A percentile compares a stretch with the other conserved stretches of the same genome.
phyloP scores from a whole-genome alignment of 2,329 filamentous ascomycete species.

The Apiospora koreana region DNA sequence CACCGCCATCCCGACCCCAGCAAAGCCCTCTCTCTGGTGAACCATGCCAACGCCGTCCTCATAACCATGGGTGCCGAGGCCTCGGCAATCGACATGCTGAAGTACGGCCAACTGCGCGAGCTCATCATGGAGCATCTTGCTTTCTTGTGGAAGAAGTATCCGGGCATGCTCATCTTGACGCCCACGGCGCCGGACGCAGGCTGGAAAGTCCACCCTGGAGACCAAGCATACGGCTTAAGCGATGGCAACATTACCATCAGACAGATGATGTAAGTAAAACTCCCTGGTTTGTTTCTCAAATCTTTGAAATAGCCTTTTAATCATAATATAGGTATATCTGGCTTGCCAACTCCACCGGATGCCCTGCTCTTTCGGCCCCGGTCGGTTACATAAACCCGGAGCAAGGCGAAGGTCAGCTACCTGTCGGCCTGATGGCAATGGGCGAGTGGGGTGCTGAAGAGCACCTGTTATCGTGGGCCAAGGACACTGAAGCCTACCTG shows the following conservation, averaged over 20 bases:
- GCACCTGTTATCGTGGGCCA: slow-evolving; percentile 60
- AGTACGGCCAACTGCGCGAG: slow-evolving; percentile 71
- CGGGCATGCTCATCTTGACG: slow-evolving; percentile 75
- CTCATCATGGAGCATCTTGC: slow-evolving; percentile 56
- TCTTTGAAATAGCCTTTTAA: not conserved
- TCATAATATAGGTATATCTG: slow-evolving; percentile 62
- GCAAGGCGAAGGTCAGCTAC: slow-evolving; percentile 59
- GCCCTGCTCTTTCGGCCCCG: slow-evolving; percentile 73
- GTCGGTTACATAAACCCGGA: slow-evolving; percentile 68
- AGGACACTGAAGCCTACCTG: slow-evolving; percentile 57
- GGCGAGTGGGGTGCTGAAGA: slow-evolving; percentile 70
- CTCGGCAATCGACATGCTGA: slow-evolving; percentile 68
- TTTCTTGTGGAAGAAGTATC: slow-evolving; percentile 61
- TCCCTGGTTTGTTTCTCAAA: no score
- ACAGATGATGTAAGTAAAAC: slow-evolving; percentile 66
- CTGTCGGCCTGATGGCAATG: slow-evolving; percentile 64
- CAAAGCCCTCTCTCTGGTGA: slow-evolving; percentile 57
- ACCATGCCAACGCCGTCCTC: slow-evolving; percentile 69
- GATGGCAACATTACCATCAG: slow-evolving; percentile 73
- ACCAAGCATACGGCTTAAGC: slow-evolving; percentile 69
- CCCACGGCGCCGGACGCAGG: slow-evolving; percentile 77
- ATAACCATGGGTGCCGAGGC: slow-evolving; percentile 66
- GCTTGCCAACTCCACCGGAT: slow-evolving; percentile 80
- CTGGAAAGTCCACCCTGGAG: slow-evolving; percentile 63
- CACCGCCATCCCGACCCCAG: slow-evolving; percentile 44